Evolutionary conservation across 495 filamentous ascomycete genomes (phyloP).

Genomic region (Pseudotulostoma volvatum): DNA sequence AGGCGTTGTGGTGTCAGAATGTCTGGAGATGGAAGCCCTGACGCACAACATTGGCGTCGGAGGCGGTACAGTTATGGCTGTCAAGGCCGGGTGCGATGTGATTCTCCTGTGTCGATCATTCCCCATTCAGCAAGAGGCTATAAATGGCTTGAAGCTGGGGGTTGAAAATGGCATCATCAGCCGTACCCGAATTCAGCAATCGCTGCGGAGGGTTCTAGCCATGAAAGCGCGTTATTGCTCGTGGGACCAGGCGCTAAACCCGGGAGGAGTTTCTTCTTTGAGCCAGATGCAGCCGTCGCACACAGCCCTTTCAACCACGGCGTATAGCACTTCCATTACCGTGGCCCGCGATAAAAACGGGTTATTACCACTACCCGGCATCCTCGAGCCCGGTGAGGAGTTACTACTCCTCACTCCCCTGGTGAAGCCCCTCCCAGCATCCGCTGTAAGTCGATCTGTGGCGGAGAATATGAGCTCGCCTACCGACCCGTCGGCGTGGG

Average conservation of each 20-base stretch:
- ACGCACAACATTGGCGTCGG: conserved; percentile 85
- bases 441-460: conserved; percentile 44
- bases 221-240: conserved; percentile 65
- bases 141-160: conserved; percentile 67
- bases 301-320: conserved; percentile 57
- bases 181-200: conserved; percentile 55
- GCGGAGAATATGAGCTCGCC: conserved; percentile 34
- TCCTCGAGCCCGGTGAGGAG: conserved; percentile 67
- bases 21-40: conserved; percentile 86
- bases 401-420: conserved; percentile 67
- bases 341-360: conserved; percentile 71
- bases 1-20: conserved; percentile 85
- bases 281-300: conserved; percentile 68
- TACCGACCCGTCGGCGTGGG: conserved; percentile 39
- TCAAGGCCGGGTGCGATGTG: conserved; percentile 80
- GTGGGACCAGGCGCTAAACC: conserved; percentile 72
- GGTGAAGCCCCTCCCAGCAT: conserved; percentile 73
- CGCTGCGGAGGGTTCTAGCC: conserved; percentile 51
- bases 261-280: conserved; percentile 51
- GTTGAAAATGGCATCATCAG: conserved; percentile 74
- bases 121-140: conserved; percentile 71
- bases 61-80: conserved; percentile 83
- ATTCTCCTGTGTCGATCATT: conserved; percentile 74
- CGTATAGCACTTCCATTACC: conserved; percentile 75
- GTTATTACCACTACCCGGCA: conserved; percentile 58